phyloP scores from a whole-genome alignment of 2,329 filamentous ascomycete genomes.

The Claviceps digitariae region DNA sequence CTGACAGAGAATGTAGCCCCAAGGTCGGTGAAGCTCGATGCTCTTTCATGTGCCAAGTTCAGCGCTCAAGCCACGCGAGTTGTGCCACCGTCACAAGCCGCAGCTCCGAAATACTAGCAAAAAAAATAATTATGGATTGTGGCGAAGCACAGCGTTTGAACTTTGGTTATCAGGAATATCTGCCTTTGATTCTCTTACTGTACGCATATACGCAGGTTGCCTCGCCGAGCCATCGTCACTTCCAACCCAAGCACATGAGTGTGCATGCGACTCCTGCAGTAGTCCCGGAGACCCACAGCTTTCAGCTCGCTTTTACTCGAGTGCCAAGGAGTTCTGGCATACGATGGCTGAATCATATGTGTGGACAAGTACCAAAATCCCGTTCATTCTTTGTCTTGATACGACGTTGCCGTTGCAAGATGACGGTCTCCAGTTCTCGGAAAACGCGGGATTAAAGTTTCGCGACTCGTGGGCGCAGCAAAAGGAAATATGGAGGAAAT shows the following conservation, averaged over 20 bases:
- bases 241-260: constrained; percentile 4
- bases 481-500: too few species aligned
- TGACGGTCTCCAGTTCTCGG: too few species aligned
- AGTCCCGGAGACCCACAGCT: neutral
- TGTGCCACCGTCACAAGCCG: constrained; percentile 28
- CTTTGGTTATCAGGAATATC: neutral
- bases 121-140: constrained; percentile 12
- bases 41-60: constrained; percentile 6
- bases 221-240: constrained; percentile 10
- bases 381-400: neutral
- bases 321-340: neutral
- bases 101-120: constrained; percentile 1
- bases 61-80: constrained; percentile 18
- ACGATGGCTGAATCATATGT: neutral
- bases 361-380: too few species aligned
- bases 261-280: constrained; percentile 9
- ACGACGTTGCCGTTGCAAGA: neutral
- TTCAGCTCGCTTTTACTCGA: constrained; percentile 7
- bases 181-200: too few species aligned
- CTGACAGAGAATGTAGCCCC: too few species aligned
- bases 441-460: neutral
- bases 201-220: too few species aligned
- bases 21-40: constrained; percentile 5
- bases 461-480: too few species aligned
- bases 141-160: constrained; percentile 24